These are phyloP conservation scores for Agaricus subrufescens DNA, from an alignment of 768 basidiomycete species.

Conservation along the genomic window DNA sequence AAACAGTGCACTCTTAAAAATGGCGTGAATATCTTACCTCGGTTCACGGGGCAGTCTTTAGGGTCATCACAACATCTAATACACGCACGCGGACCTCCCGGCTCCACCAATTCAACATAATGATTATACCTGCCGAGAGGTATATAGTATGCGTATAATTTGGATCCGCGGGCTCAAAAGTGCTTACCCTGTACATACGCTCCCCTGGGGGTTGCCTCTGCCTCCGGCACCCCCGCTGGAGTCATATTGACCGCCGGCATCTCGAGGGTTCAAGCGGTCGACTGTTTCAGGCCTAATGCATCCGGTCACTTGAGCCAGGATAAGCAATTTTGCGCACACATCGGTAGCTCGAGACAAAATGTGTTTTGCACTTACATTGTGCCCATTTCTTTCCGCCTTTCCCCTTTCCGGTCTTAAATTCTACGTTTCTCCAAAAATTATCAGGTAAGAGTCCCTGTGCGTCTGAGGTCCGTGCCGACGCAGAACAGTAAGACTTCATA, in stretches of 20 bases:
- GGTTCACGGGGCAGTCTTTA: constrained; percentile 44
- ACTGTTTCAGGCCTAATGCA: constrained; percentile 42
- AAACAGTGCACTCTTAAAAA: background rate
- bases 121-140: constrained; percentile 39
- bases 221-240: constrained; percentile 49
- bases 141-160: background rate
- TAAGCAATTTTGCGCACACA: background rate
- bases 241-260: constrained; percentile 52
- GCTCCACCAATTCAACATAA: constrained; percentile 55
- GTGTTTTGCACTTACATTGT: constrained; percentile 29
- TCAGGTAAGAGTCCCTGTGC: constrained; percentile 42
- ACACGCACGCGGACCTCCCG: constrained; percentile 43
- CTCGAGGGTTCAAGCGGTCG: constrained; percentile 38
- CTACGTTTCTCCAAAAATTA: constrained; percentile 49
- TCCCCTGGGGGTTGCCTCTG: constrained; percentile 44
- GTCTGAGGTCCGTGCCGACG: constrained; percentile 32
- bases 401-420: constrained; percentile 39
- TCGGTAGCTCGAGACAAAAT: background rate
- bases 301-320: constrained; percentile 39
- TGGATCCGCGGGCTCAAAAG: background rate
- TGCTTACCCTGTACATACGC: constrained; percentile 42
- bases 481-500: constrained; percentile 51
- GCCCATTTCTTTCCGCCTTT: constrained; percentile 36
- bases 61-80: constrained; percentile 55
- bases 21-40: constrained; percentile 24